A percentile compares a stretch with the other conserved stretches of the same genome.
These are phyloP conservation scores for Corchorus capsularis DNA, from an alignment of 345 rosid species.

Conservation along the genomic window DNA sequence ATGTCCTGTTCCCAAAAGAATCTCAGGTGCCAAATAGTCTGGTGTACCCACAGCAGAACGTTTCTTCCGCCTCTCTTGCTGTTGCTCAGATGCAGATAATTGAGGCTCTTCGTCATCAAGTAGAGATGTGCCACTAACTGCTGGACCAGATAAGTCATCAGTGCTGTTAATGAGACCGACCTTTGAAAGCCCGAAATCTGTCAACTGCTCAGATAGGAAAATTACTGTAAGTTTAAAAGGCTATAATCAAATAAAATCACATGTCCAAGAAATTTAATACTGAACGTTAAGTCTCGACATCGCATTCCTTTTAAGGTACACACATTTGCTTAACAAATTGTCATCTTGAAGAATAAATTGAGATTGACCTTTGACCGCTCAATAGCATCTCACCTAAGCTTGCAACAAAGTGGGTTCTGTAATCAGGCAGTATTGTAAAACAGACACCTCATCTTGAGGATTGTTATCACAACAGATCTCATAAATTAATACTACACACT, in stretches of 20 bases:
- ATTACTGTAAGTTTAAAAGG: constrained; percentile 1
- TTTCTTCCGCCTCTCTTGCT: constrained; percentile 76
- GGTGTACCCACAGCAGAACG: constrained; percentile 99
- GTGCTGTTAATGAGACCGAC: constrained; percentile 99
- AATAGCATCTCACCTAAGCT: constrained; percentile 1
- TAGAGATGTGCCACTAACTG: constrained; percentile 74
- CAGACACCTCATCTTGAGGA: not conserved
- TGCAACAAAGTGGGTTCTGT: not conserved
- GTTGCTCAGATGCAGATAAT: constrained; percentile 60
- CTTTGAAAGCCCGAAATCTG: constrained; percentile 87
- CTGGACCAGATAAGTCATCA: constrained; percentile 95
- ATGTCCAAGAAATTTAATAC: not conserved
- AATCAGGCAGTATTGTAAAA: not conserved
- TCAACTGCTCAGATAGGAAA: constrained; percentile 54
- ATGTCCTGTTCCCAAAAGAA: constrained; percentile 98
- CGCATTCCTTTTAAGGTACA: not conserved
- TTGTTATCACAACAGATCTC: constrained; percentile 5
- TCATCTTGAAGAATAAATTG: not conserved
- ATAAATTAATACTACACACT: not conserved
- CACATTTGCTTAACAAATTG: constrained; percentile 6
- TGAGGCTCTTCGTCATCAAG: constrained; percentile 84
- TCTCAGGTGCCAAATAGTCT: constrained; percentile 99
- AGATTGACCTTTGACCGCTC: not conserved
- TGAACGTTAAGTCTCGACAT: not conserved
- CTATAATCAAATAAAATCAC: not conserved